phyloP scores from a whole-genome alignment of 2,329 filamentous ascomycete genomes.

The Penicillium sp. region DNA sequence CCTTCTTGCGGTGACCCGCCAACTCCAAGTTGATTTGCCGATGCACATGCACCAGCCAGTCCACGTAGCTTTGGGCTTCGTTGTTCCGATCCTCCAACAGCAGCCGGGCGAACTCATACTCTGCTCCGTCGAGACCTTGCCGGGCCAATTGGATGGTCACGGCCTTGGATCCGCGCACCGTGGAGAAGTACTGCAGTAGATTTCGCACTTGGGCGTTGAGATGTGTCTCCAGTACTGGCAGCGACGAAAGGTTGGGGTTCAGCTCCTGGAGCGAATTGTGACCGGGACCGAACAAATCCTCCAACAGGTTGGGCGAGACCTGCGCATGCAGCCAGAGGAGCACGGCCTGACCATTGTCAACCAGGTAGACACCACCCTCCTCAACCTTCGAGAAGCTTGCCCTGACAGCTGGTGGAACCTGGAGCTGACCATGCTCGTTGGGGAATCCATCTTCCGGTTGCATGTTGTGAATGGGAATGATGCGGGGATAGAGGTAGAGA shows the following conservation, averaged over 20 bases:
- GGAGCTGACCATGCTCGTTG: conserved; percentile 85
- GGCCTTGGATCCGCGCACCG: conserved; percentile 80
- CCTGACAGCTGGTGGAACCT: conserved; percentile 77
- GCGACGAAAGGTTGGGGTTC: conserved; percentile 75
- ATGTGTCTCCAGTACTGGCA: conserved; percentile 87
- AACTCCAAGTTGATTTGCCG: conserved; percentile 87
- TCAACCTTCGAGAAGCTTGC: conserved; percentile 87
- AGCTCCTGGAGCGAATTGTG: conserved; percentile 71
- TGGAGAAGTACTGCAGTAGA: conserved; percentile 81
- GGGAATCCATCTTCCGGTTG: conserved; percentile 86
- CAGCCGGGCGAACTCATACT: conserved; percentile 92
- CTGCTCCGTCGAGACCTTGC: conserved; percentile 89
- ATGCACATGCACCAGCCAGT: conserved; percentile 96
- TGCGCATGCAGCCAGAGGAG: conserved; percentile 91
- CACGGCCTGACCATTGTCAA: conserved; percentile 92
- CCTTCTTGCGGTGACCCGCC: conserved; percentile 53
- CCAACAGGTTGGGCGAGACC: conserved; percentile 86
- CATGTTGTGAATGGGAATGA: conserved; percentile 89
- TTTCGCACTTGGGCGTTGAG: conserved; percentile 95
- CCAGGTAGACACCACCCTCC: conserved; percentile 87
- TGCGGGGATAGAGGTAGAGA: conserved; percentile 91
- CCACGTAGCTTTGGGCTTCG: conserved; percentile 96
- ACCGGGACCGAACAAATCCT: conserved; percentile 84
- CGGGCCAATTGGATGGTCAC: conserved; percentile 86
- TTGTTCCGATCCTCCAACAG: conserved; percentile 95